phyloP scores from a whole-genome alignment of 345 rosid species.

The Pugionium cornutum region DNA sequence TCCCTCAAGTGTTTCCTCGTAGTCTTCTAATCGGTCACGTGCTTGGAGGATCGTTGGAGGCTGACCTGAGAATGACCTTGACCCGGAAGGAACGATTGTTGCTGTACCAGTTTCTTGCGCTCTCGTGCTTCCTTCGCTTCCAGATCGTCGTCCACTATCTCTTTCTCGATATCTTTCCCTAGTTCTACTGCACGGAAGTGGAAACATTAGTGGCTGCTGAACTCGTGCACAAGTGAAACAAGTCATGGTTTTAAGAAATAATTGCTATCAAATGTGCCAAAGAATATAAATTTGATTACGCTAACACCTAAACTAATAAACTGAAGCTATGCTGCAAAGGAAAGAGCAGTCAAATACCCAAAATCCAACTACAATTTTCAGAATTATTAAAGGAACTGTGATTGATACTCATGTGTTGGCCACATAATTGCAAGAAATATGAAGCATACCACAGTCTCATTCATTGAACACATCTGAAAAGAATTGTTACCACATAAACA shows the following conservation, averaged over 20 bases:
- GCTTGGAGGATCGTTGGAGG: slow-evolving; percentile 77
- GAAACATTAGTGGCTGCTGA: neutral
- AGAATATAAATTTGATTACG: neutral
- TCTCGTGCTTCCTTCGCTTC: slow-evolving; percentile 55
- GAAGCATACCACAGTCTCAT: too few relatives aligned
- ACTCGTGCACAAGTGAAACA: neutral
- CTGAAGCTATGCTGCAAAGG: neutral
- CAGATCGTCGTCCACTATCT: slow-evolving; percentile 66
- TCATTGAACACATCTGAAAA: neutral
- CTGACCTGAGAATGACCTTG: slow-evolving; percentile 63
- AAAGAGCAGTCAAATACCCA: too few relatives aligned
- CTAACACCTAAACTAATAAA: neutral
- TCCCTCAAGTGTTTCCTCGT: slow-evolving; percentile 72
- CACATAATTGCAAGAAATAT: too few relatives aligned
- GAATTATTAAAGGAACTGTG: too few relatives aligned
- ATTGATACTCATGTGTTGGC: too few relatives aligned
- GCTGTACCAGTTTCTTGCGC: slow-evolving; percentile 49
- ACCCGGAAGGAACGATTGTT: slow-evolving; percentile 57
- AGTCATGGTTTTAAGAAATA: neutral
- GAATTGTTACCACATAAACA: neutral
- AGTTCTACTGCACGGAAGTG: slow-evolving; percentile 46
- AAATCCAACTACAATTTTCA: too few relatives aligned
- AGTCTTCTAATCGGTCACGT: slow-evolving; percentile 70
- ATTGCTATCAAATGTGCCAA: neutral
- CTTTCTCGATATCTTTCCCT: slow-evolving; percentile 79